Conservation (phyloP, 257 asterid genomes). For the Solanum clarkiae region DNA sequence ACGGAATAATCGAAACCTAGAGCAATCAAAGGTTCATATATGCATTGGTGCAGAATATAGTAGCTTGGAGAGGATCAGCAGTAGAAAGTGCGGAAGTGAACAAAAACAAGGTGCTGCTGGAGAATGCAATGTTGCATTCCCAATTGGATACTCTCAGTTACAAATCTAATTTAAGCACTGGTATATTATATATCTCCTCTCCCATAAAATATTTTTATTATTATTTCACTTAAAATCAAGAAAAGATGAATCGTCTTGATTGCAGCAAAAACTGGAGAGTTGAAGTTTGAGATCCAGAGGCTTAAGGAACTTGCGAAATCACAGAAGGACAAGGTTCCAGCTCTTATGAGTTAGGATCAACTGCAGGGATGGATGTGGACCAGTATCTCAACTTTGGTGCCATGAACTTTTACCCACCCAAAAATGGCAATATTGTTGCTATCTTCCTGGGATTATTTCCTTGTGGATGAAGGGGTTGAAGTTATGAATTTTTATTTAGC, state of each 20-base stretch:
- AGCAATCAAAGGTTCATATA: background rate
- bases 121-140: constrained; percentile 1
- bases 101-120: background rate
- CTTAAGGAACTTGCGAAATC: background rate
- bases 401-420: background rate
- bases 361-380: background rate
- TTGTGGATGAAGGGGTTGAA: background rate
- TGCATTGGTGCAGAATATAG: background rate
- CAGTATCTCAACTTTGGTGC: constrained; percentile 6
- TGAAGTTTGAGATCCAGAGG: background rate
- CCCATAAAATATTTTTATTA: background rate
- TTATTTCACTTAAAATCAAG: background rate
- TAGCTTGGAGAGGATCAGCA: background rate
- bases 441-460: background rate
- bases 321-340: background rate
- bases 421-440: background rate
- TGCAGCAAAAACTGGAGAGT: constrained; percentile 2
- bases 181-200: background rate
- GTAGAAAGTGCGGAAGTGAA: background rate
- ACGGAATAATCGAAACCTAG: too few species aligned
- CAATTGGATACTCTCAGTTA: background rate
- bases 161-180: background rate
- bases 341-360: background rate
- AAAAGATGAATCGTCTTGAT: background rate
- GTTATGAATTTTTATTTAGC: background rate